These are phyloP conservation scores for Ophiostoma piceae DNA, from an alignment of 2,329 filamentous ascomycete species.

Conservation along the genomic window DNA sequence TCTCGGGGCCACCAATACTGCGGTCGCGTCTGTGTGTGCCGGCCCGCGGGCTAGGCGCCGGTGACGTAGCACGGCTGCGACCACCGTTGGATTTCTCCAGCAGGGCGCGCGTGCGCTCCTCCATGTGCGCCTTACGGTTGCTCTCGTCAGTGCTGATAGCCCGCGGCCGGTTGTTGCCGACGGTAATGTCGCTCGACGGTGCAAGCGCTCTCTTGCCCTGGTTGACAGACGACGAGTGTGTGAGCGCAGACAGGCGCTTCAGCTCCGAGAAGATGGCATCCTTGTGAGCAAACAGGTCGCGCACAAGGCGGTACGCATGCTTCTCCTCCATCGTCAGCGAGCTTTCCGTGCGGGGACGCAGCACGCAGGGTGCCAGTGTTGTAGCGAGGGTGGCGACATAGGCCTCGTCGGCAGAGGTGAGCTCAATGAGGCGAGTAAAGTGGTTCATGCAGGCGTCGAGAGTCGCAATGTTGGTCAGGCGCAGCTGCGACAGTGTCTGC, in stretches of 20 bases:
- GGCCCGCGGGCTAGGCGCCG: slow-evolving; percentile 52
- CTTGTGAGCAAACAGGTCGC: slow-evolving; percentile 90
- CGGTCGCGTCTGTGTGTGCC: slow-evolving; percentile 68
- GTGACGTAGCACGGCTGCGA: slow-evolving; percentile 69
- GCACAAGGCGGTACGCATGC: slow-evolving; percentile 82
- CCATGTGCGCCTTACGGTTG: slow-evolving; percentile 87
- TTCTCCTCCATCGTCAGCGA: slow-evolving; percentile 93
- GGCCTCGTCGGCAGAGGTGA: slow-evolving; percentile 89
- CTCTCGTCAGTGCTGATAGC: slow-evolving; percentile 94
- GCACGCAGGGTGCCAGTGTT: slow-evolving; percentile 73
- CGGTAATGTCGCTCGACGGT: slow-evolving; percentile 29
- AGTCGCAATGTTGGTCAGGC: slow-evolving; percentile 96
- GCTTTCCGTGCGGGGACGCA: slow-evolving; percentile 80
- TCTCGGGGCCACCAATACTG: slow-evolving; percentile 67
- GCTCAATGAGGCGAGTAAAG: slow-evolving; percentile 91
- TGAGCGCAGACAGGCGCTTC: slow-evolving; percentile 76
- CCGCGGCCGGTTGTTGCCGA: slow-evolving; percentile 55
- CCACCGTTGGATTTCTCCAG: slow-evolving; percentile 60
- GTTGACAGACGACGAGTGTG: slow-evolving; percentile 54
- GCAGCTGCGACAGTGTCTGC: slow-evolving; percentile 88
- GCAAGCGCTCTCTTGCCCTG: slow-evolving; percentile 26
- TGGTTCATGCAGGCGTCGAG: slow-evolving; percentile 97
- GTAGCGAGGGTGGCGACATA: slow-evolving; percentile 73
- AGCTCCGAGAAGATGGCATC: slow-evolving; percentile 92
- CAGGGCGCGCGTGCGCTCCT: slow-evolving; percentile 81